Evolutionary conservation across 2,329 filamentous ascomycete genomes (phyloP).

Genomic region (Neofusicoccum cordaticola): DNA sequence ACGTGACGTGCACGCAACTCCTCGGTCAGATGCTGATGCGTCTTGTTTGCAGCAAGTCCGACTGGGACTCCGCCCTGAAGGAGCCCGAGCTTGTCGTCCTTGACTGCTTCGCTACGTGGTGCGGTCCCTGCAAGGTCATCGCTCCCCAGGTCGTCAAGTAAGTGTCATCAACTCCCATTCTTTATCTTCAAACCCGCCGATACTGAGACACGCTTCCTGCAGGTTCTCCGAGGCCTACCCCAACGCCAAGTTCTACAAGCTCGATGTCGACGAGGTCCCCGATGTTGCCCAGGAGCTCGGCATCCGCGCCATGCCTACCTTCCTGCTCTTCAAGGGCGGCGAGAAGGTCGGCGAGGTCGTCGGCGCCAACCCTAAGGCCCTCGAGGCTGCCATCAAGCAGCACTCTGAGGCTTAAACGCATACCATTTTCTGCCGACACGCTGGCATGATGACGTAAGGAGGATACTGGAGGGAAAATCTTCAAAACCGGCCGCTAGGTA

Average conservation of each 20-base stretch:
- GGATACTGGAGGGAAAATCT: background rate
- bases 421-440: background rate
- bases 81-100: constrained; percentile 65
- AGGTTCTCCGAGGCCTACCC: constrained; percentile 61
- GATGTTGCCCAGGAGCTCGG: constrained; percentile 73
- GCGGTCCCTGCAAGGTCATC: constrained; percentile 91
- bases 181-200: background rate
- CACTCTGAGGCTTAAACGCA: constrained; percentile 22
- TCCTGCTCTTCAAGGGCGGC: constrained; percentile 78
- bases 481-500: background rate
- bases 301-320: constrained; percentile 90
- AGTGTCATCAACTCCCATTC: constrained; percentile 29
- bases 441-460: constrained; percentile 3
- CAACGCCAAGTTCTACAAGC: constrained; percentile 74
- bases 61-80: constrained; percentile 57
- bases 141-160: constrained; percentile 70
- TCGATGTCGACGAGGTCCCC: constrained; percentile 82
- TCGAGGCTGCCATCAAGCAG: constrained; percentile 54
- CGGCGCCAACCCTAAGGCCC: constrained; percentile 73
- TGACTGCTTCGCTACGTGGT: constrained; percentile 89
- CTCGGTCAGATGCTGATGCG: background rate
- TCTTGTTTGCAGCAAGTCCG: constrained; percentile 49
- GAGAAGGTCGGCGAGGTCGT: constrained; percentile 70
- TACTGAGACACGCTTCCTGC: constrained; percentile 18
- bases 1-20: background rate